phyloP scores from a whole-genome alignment of 2,329 filamentous ascomycete genomes.

The Aspergillus melleus region DNA sequence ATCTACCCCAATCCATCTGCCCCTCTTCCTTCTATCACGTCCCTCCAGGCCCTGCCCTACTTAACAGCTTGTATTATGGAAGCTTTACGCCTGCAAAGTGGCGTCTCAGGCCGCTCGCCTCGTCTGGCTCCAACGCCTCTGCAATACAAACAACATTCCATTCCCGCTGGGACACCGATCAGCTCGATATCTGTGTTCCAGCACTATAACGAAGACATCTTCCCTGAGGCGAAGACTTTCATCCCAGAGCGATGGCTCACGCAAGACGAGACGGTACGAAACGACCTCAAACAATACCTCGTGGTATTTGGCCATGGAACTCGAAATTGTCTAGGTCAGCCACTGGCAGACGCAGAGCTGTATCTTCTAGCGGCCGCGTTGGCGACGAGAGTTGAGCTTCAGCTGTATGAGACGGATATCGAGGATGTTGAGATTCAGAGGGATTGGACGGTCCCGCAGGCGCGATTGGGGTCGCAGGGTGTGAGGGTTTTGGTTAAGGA shows the following conservation, averaged over 20 bases:
- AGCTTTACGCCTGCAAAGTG: constrained; percentile 37
- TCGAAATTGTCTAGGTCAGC: constrained; percentile 44
- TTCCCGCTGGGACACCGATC: constrained; percentile 34
- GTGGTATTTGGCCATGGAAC: constrained; percentile 45
- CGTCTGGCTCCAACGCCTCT: constrained; percentile 19
- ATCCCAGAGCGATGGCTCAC: constrained; percentile 45
- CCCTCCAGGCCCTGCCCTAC: constrained; percentile 41
- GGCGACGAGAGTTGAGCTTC: constrained; percentile 29
- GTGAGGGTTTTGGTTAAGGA: constrained; percentile 18
- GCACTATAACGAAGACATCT: constrained; percentile 30
- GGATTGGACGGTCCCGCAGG: constrained; percentile 31
- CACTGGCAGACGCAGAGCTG: constrained; percentile 35
- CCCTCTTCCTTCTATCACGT: constrained; percentile 17
- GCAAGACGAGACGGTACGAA: constrained; percentile 8
- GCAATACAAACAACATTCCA: constrained; percentile 19
- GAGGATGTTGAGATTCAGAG: constrained; percentile 29
- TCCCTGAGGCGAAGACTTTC: constrained; percentile 36
- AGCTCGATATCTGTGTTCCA: constrained; percentile 40
- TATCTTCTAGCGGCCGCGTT: constrained; percentile 27
- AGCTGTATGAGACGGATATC: constrained; percentile 26
- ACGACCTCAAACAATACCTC: constrained; percentile 39
- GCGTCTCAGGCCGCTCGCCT: constrained; percentile 39
- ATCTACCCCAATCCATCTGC: not conserved
- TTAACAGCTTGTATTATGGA: constrained; percentile 41
- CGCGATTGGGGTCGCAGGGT: constrained; percentile 23